phyloP scores from a whole-genome alignment of 2,329 filamentous ascomycete species.

The Monosporascus ibericus region DNA sequence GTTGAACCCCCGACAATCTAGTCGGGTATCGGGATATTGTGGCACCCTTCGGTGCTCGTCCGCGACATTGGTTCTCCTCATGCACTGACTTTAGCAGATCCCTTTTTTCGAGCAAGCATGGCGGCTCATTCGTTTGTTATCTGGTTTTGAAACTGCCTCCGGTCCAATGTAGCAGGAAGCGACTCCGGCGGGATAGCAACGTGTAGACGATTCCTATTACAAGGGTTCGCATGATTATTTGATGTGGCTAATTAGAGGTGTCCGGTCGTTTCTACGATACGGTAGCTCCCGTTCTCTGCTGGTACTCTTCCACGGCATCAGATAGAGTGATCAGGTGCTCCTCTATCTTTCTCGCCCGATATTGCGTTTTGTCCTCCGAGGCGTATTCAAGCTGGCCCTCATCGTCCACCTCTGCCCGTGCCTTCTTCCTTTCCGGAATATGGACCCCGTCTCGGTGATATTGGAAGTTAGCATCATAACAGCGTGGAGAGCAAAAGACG shows the following conservation, averaged over 20 bases:
- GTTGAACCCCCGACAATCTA: too few species aligned
- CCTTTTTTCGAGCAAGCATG: too few species aligned
- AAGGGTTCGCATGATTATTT: too few species aligned
- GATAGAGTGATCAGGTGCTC: conserved; percentile 20
- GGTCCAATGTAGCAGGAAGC: too few species aligned
- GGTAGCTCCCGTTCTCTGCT: conserved; percentile 9
- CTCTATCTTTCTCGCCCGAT: conserved; percentile 21
- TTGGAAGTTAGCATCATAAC: conserved; percentile 35
- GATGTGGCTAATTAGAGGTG: background rate
- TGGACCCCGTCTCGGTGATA: conserved; percentile 32
- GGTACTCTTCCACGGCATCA: conserved; percentile 19
- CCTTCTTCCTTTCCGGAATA: conserved; percentile 20
- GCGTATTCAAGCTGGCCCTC: conserved; percentile 19
- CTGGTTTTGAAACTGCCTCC: too few species aligned
- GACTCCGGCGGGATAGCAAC: too few species aligned
- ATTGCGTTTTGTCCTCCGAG: conserved; percentile 16
- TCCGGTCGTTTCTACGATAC: conserved; percentile 3
- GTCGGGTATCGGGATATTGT: too few species aligned
- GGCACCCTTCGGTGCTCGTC: too few species aligned
- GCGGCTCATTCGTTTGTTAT: too few species aligned
- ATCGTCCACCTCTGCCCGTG: conserved; percentile 19
- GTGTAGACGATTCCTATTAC: too few species aligned
- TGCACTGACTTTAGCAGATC: too few species aligned
- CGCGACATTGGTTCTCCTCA: too few species aligned
- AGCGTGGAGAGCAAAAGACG: conserved; percentile 36